Base-by-base conservation (phyloP, 2,329 filamentous ascomycete species). In the Claviceps sorghi region DNA sequence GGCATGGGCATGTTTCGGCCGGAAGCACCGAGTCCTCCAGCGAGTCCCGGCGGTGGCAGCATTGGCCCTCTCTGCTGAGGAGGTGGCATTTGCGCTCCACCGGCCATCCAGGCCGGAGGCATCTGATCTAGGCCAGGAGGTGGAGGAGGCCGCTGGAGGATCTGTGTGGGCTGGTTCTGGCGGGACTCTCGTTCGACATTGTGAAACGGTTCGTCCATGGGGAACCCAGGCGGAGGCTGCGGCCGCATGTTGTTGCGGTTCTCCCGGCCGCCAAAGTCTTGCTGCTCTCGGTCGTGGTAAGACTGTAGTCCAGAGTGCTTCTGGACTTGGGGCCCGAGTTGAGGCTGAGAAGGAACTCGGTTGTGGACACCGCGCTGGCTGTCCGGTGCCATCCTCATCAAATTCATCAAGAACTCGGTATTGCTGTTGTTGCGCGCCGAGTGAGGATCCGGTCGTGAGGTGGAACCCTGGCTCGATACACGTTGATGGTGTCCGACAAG, bases 361-460 rank as follows among this genome's bases (percentile, higher is more conserved):
- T 48, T 62, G 52, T 78, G 77, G 50, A 81, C 79, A 36, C 71
- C 69, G 55, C 73, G 68, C 41, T 74, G 74, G 6, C 69, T 65
- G 30, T 80, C 76, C 0, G 75, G 70, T 1, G 62, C 63, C 40
- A 69, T 69, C 54, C 76, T 73, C 86, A 95, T 93, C 32, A 95
- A 75, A 55, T 83, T 86, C 67, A 95, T 86, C 48, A 95, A 71
- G 64, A 93, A 90, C 57, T 94, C 86, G n/a, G 84, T 80, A 59
- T 91, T 86, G 59, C 75, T 79, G 63, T 77, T 82, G 62, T 71
- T 75, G 48, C 69, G 72, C 58, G 64, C 63, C 51, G 55, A 57
- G 58, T 58, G 67, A 54, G 71, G 70, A 50, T 78, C 75, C 38
- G 68, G 65, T 36, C 76, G 70, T 7, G 64, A 64, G 8, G 63